Base-by-base conservation (phyloP, 768 basidiomycete species). In the Dacryopinax spathularia region DNA sequence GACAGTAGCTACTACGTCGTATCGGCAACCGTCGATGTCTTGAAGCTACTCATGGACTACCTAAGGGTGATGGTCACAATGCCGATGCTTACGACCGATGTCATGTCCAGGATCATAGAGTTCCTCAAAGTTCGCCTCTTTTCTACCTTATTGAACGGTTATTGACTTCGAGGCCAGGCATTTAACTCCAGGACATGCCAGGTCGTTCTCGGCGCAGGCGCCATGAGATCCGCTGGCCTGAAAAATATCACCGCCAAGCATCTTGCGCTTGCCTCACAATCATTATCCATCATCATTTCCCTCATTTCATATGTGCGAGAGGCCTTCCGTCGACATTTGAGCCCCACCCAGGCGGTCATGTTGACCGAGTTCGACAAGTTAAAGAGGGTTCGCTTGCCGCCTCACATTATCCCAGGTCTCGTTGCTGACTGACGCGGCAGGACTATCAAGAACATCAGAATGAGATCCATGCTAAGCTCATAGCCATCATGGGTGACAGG, bases 361-460 rank as follows among this genome's bases (percentile, higher is more conserved):
- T 78, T 98, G 35, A 84, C 94, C 18, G 96, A 98, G 75, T 99
- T 98, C 72, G 96, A 99, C 77, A 97, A 95, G 77, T 82, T 98
- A 64, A 98, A 95, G 77, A 82, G 95, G 77, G 91, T 91, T 76
- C 15, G 6, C 25, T 31, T n/a, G 31, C 18, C 12, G 33, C 16
- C 20, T n/a, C 3, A 2, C 44, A 10, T 22, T 34, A 20, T 61
- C n/a, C n/a, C n/a, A n/a, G 41, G 15, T 22, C 20, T 34, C 31
- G 29, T 2, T 34, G 60, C 33, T 60, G 60, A 35, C 67, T 68
- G 35, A 66, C 34, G 20, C 7, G 25, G 4, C 10, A 94, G 87
- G 96, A 98, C 74, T 98, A 89, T 71, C 95, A 98, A 80, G 96
- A 98, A 74, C 96, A 99, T 75, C 96, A 99, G 75, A 90, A 95